These are phyloP conservation scores for Sarocladiaceae sp. DNA, from an alignment of 2,329 filamentous ascomycete species.

Conservation along the genomic window DNA sequence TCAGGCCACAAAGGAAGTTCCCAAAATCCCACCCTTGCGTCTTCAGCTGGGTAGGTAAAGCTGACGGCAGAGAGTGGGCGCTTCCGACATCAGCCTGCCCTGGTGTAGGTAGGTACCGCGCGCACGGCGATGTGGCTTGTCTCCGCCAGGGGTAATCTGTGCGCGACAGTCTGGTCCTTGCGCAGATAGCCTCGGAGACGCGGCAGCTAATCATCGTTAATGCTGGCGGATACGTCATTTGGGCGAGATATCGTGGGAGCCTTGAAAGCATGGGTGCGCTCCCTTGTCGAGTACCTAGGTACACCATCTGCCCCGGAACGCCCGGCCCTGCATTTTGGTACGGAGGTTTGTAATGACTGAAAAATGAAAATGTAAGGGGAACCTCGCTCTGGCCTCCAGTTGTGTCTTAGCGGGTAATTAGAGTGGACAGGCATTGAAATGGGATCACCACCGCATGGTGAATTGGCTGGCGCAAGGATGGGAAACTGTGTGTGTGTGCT, in stretches of 20 bases:
- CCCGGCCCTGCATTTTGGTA: too few species aligned
- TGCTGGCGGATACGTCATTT: conserved; percentile 2
- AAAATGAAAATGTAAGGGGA: too few species aligned
- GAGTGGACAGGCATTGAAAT: conserved; percentile 3
- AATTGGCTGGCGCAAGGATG: neutral
- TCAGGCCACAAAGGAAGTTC: neutral
- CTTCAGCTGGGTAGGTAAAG: too few species aligned
- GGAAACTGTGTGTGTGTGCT: neutral
- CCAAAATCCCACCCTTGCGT: too few species aligned
- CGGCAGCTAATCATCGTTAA: conserved; percentile 1
- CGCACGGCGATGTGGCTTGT: neutral
- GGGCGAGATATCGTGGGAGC: neutral
- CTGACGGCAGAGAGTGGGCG: too few species aligned
- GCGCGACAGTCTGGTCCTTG: neutral
- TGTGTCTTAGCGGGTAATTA: neutral
- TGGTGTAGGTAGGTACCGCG: neutral
- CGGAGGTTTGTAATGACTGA: too few species aligned
- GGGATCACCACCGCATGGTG: neutral
- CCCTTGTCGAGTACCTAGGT: neutral
- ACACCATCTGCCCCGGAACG: neutral
- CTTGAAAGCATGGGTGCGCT: neutral
- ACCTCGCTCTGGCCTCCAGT: too few species aligned
- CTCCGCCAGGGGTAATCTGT: neutral
- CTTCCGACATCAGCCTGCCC: neutral
- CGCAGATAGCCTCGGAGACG: conserved; percentile 5